These are phyloP conservation scores for Mycena olivaceomarginata DNA, from an alignment of 768 basidiomycete genomes.

Conservation along the genomic window DNA sequence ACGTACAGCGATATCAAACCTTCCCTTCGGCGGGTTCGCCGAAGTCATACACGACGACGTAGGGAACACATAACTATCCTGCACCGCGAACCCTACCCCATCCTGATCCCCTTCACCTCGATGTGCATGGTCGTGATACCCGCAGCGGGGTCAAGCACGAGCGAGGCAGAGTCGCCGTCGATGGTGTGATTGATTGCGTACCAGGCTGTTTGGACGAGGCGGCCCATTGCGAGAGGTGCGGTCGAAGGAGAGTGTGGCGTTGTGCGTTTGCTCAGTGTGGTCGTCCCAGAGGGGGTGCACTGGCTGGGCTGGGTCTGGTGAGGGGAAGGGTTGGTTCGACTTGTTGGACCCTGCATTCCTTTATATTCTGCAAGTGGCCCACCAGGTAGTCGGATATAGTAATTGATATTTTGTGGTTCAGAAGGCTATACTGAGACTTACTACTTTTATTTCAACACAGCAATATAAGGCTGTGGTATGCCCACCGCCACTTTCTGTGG, in stretches of 20 bases:
- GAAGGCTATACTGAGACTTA: too few species aligned
- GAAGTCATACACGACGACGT: conserved; percentile 1
- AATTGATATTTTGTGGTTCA: too few species aligned
- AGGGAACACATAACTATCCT: neutral
- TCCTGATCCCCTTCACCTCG: neutral
- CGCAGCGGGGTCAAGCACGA: neutral
- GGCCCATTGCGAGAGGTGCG: neutral
- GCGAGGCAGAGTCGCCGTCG: neutral
- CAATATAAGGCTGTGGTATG: too few species aligned
- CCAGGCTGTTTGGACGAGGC: neutral
- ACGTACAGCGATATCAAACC: conserved; percentile 1
- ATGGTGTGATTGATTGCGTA: neutral
- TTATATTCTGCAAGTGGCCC: too few species aligned
- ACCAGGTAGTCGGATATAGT: too few species aligned
- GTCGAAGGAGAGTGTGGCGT: neutral
- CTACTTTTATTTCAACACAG: too few species aligned
- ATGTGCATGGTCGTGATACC: conserved; percentile 5
- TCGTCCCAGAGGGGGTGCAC: neutral
- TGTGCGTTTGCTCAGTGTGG: neutral
- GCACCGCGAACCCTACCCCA: neutral
- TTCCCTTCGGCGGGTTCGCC: neutral
- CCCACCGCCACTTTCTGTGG: too few species aligned
- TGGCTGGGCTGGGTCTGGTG: neutral
- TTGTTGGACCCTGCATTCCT: too few species aligned
- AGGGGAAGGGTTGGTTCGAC: too few species aligned